Evolutionary conservation across 1,139 yeast species (phyloP).

Genomic region (Martiniozyma asiatica): DNA sequence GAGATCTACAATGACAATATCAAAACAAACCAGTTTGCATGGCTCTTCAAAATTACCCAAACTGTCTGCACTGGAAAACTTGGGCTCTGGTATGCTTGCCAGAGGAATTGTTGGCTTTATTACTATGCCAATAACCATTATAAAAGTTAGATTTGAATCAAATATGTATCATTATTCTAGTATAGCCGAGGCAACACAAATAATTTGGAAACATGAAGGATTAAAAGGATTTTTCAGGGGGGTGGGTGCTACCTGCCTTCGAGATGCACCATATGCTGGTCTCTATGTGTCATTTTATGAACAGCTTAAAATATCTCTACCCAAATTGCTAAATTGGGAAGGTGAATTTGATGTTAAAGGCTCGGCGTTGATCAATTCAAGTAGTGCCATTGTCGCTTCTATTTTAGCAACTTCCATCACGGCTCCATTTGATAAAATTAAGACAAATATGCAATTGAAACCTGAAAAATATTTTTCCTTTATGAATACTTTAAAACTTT

Average conservation of each 20-base stretch:
- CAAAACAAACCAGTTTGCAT: conserved; percentile 3
- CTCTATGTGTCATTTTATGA: conserved; percentile 79
- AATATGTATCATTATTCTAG: conserved; percentile 62
- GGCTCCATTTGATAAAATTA: conserved; percentile 91
- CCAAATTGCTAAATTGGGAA: conserved; percentile 9
- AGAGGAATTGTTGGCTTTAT: conserved; percentile 74
- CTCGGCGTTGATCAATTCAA: conserved; percentile 52
- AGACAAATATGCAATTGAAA: conserved; percentile 76
- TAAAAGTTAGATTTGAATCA: conserved; percentile 82
- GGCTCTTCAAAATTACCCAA: conserved; percentile 47
- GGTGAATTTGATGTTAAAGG: conserved; percentile 23
- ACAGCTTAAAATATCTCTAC: conserved; percentile 37
- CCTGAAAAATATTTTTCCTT: conserved; percentile 35
- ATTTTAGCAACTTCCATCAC: conserved; percentile 74
- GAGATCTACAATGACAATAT: conserved; percentile 39
- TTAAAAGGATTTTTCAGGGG: conserved; percentile 72
- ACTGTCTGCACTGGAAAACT: conserved; percentile 56
- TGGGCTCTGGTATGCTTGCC: conserved; percentile 66
- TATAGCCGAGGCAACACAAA: conserved; percentile 46
- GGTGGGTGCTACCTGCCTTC: conserved; percentile 70
- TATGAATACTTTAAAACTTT: conserved; percentile 23
- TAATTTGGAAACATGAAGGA: conserved; percentile 43
- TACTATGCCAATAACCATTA: conserved; percentile 97
- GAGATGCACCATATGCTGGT: conserved; percentile 97
- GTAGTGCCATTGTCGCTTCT: conserved; percentile 68